phyloP scores from a whole-genome alignment of 352 stramenopile species.

The Pseudoperonospora humuli region DNA sequence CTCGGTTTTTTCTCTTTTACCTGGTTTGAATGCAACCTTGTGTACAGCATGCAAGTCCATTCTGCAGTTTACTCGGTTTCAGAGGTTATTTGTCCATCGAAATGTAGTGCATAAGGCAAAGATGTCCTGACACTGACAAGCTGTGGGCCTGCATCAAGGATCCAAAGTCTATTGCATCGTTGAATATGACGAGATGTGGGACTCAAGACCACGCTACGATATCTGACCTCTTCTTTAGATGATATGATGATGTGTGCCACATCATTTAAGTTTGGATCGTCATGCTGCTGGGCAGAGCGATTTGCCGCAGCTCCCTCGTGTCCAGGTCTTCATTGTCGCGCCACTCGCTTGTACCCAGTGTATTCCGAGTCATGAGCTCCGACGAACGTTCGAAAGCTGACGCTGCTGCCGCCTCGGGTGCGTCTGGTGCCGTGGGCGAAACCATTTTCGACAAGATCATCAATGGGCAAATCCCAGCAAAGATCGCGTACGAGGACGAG shows the following conservation, averaged over 20 bases:
- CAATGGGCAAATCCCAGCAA: constrained; percentile 88
- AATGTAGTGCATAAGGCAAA: too few species aligned
- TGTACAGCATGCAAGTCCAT: neutral
- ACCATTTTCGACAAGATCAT: constrained; percentile 99
- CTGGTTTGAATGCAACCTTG: too few species aligned
- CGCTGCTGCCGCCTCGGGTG: constrained; percentile 22
- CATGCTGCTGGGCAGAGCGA: constrained; percentile 16
- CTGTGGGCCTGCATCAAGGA: too few species aligned
- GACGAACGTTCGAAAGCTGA: constrained; percentile 63
- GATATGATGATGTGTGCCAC: constrained; percentile 5
- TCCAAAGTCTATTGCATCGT: too few species aligned
- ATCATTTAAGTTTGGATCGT: neutral
- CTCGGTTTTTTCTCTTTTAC: neutral
- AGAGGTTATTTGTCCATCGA: too few species aligned
- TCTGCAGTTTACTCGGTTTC: too few species aligned
- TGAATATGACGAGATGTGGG: too few species aligned
- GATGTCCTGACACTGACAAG: too few species aligned
- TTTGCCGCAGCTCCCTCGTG: constrained; percentile 14
- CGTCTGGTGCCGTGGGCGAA: constrained; percentile 40
- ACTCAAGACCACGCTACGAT: too few species aligned
- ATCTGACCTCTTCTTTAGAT: too few species aligned
- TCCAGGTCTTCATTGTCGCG: constrained; percentile 4
- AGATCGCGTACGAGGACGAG: constrained; percentile 95
- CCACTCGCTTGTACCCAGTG: constrained; percentile 5
- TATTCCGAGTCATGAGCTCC: constrained; percentile 37